phyloP scores from a whole-genome alignment of 768 basidiomycete genomes.

The Phylloporus rhodoxanthus region DNA sequence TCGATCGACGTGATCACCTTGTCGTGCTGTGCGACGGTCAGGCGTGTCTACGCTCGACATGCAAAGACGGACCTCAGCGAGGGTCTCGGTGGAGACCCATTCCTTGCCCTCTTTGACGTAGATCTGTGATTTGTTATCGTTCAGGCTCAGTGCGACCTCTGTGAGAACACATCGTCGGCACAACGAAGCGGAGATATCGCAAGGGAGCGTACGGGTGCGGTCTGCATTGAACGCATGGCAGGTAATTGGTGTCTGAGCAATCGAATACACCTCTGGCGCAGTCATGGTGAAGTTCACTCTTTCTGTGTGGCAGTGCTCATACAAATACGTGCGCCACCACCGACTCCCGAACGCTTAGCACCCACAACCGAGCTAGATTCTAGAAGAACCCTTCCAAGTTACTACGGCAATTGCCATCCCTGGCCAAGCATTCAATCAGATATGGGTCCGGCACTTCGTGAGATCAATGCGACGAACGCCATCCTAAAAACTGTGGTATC shows the following conservation, averaged over 20 bases:
- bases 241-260: conserved; percentile 81
- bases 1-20: conserved; percentile 97
- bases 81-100: conserved; percentile 68
- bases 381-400: not conserved
- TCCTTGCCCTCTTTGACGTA: conserved; percentile 59
- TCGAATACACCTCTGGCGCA: conserved; percentile 67
- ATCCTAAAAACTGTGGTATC: conserved; percentile 1
- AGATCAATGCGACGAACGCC: conserved; percentile 5
- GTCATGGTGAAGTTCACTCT: conserved; percentile 41
- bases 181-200: not conserved
- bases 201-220: conserved; percentile 60
- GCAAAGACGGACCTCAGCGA: conserved; percentile 63
- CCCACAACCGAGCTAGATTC: not conserved
- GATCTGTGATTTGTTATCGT: conserved; percentile 84
- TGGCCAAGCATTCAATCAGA: not conserved
- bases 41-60: not conserved
- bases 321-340: not conserved
- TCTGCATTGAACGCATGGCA: conserved; percentile 90
- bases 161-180: conserved; percentile 9
- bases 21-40: conserved; percentile 61
- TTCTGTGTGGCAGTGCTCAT: not conserved
- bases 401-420: not conserved
- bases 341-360: too few species aligned
- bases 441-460: not conserved
- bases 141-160: conserved; percentile 92